Conservation (phyloP, 2,329 filamentous ascomycete species). For the Grosmannia serpens region DNA sequence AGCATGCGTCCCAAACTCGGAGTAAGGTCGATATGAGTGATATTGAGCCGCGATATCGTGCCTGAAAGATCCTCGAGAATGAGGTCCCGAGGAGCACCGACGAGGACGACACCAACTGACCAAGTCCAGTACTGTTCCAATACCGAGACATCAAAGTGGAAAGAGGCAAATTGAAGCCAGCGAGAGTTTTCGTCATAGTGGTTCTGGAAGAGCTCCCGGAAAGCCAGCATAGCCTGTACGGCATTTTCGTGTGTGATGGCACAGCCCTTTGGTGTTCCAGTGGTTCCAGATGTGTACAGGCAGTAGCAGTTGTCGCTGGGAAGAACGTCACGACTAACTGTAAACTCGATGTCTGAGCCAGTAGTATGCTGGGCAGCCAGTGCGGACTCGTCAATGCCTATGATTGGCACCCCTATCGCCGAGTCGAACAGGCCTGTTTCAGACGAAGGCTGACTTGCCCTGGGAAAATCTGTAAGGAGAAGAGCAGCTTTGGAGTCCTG, state of each 20-base stretch:
- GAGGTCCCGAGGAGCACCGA: slow-evolving; percentile 70
- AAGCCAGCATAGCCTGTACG: slow-evolving; percentile 81
- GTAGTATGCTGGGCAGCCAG: slow-evolving; percentile 13
- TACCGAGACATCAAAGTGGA: slow-evolving; percentile 90
- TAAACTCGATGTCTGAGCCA: too few species aligned
- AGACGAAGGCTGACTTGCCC: slow-evolving; percentile 3
- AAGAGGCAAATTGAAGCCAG: slow-evolving; percentile 88
- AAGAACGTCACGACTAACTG: slow-evolving; percentile 14
- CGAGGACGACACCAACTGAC: slow-evolving; percentile 78
- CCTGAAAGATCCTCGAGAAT: slow-evolving; percentile 73
- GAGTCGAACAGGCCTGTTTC: slow-evolving; percentile 15
- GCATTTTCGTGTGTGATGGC: slow-evolving; percentile 81
- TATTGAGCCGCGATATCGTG: slow-evolving; percentile 57
- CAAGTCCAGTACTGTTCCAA: slow-evolving; percentile 94
- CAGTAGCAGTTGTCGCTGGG: slow-evolving; percentile 60
- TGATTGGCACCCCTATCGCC: slow-evolving; percentile 16
- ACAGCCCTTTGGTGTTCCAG: slow-evolving; percentile 77
- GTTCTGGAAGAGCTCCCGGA: slow-evolving; percentile 62
- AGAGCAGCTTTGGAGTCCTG: slow-evolving; percentile 57
- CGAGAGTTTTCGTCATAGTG: slow-evolving; percentile 65
- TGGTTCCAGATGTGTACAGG: slow-evolving; percentile 80
- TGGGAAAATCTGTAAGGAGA: slow-evolving; percentile 41
- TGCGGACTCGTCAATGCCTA: slow-evolving; percentile 15
- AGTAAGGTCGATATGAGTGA: slow-evolving; percentile 87
- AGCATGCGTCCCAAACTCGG: slow-evolving; percentile 74